These are phyloP conservation scores for Mytilinidion resinicola DNA, from an alignment of 495 filamentous ascomycete genomes.

Conservation along the genomic window DNA sequence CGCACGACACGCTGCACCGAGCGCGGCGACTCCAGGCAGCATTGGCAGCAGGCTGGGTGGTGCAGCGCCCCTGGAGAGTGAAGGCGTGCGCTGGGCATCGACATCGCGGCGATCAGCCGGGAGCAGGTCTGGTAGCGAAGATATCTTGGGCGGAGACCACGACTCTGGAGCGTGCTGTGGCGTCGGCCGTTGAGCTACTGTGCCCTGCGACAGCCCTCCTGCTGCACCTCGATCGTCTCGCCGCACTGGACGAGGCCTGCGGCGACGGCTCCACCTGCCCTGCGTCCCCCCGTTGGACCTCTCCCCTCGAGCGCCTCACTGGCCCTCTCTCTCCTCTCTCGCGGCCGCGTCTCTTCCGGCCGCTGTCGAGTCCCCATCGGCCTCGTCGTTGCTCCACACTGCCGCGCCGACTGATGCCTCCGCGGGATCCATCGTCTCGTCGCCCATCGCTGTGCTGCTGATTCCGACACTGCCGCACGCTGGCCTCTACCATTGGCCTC, in stretches of 20 bases:
- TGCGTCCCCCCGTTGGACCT: neutral
- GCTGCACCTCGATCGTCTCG: neutral
- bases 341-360: neutral
- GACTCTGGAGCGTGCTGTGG: constrained; percentile 13
- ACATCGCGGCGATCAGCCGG: neutral
- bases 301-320: neutral
- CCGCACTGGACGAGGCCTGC: neutral
- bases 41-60: neutral
- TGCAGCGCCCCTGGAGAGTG: neutral
- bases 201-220: neutral
- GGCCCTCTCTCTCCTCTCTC: neutral
- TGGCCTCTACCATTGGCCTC: neutral
- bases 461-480: neutral
- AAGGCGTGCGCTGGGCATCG: neutral
- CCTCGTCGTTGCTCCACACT: neutral
- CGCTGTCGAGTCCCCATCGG: neutral
- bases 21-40: neutral
- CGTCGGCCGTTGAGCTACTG: constrained; percentile 18
- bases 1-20: neutral
- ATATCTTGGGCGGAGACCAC: constrained; percentile 1
- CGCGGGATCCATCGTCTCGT: neutral
- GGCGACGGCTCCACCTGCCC: neutral
- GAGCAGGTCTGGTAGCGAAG: constrained; percentile 10
- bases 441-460: neutral
- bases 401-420: neutral